Evolutionary conservation across 139 green algal species (phyloP).

Genomic region (Trebouxia sp.): DNA sequence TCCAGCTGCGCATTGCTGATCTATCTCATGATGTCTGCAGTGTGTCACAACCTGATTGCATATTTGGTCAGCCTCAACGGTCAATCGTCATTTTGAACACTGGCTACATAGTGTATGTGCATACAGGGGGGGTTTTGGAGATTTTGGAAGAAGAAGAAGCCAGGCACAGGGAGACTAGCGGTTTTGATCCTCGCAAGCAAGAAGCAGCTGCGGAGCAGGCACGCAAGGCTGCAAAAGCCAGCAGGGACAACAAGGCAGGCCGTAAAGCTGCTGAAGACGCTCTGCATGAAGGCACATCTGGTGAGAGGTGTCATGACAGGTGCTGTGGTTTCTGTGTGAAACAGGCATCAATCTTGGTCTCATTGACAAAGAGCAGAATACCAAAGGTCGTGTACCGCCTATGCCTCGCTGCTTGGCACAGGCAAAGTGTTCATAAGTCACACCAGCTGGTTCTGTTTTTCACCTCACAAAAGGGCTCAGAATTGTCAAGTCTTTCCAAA

Average conservation of each 20-base stretch:
- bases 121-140: background rate
- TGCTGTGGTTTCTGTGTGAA: too few species aligned
- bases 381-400: too few species aligned
- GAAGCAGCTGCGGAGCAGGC: background rate
- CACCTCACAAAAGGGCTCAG: too few species aligned
- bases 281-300: background rate
- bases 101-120: background rate
- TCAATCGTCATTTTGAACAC: background rate
- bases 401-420: too few species aligned
- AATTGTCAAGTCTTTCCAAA: too few species aligned
- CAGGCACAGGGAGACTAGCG: background rate
- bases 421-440: too few species aligned
- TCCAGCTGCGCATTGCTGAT: too few species aligned
- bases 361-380: too few species aligned
- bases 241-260: background rate
- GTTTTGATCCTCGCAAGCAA: background rate
- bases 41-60: background rate
- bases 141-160: background rate
- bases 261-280: background rate
- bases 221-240: background rate
- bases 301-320: too few species aligned
- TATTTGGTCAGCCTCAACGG: background rate
- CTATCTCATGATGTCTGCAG: too few species aligned
- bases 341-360: too few species aligned
- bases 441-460: too few species aligned